A percentile compares a stretch with the other conserved stretches of the same genome.
These are phyloP conservation scores for Petunia axillaris DNA, from an alignment of 257 asterid species.

Conservation along the genomic window DNA sequence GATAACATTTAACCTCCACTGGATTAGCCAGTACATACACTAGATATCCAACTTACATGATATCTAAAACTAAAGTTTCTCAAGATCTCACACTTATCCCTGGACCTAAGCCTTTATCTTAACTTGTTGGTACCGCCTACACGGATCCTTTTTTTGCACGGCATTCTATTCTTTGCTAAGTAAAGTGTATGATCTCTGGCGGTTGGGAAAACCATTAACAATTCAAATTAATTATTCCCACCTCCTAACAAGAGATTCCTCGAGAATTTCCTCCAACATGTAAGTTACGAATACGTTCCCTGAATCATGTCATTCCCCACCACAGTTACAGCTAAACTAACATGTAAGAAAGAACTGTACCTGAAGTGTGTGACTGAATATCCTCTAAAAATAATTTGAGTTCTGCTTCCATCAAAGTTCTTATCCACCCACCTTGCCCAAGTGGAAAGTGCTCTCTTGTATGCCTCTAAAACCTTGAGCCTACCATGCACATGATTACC, in stretches of 20 bases:
- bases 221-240: not conserved
- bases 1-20: not conserved
- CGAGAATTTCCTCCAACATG: slow-evolving; percentile 6
- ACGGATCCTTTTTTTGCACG: not conserved
- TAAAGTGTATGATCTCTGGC: not conserved
- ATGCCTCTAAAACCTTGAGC: slow-evolving; percentile 87
- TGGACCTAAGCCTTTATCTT: not conserved
- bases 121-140: not conserved
- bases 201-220: not conserved
- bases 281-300: not conserved
- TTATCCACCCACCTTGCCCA: slow-evolving; percentile 90
- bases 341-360: slow-evolving; percentile 40
- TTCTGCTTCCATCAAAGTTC: slow-evolving; percentile 54
- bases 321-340: not conserved
- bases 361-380: slow-evolving; percentile 91
- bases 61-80: not conserved
- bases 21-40: not conserved
- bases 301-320: not conserved
- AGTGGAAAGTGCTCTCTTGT: slow-evolving; percentile 76
- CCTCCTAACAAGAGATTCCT: slow-evolving; percentile 3
- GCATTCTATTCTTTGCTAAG: not conserved
- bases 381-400: slow-evolving; percentile 81
- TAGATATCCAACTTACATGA: not conserved
- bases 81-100: not conserved
- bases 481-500: slow-evolving; percentile 69